phyloP scores from a whole-genome alignment of 2,329 filamentous ascomycete genomes.

The Aspergillus sp. region DNA sequence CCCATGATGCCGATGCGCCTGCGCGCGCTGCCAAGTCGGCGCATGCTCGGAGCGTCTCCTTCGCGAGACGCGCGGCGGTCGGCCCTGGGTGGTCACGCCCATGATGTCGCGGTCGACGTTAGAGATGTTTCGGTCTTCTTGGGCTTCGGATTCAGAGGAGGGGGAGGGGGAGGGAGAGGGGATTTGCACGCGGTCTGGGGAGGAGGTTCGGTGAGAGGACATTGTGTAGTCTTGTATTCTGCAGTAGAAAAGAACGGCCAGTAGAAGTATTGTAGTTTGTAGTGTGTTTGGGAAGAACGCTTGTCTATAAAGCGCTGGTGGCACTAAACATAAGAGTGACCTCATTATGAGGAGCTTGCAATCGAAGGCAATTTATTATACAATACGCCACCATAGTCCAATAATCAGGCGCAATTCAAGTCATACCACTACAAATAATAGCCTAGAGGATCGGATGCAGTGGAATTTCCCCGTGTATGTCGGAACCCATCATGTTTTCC shows the following conservation, averaged over 20 bases:
- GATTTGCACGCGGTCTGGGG: neutral
- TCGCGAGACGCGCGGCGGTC: slow-evolving; percentile 4
- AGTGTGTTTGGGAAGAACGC: neutral
- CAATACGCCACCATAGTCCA: neutral
- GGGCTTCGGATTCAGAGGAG: slow-evolving; percentile 1
- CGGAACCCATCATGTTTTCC: neutral
- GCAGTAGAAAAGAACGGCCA: neutral
- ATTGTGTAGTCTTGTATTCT: neutral
- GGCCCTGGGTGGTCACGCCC: slow-evolving; percentile 7
- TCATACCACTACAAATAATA: neutral
- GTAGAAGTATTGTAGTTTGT: neutral
- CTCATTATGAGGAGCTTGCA: slow-evolving; percentile 1
- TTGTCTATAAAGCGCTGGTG: neutral
- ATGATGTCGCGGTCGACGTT: slow-evolving; percentile 11
- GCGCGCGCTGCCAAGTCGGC: slow-evolving; percentile 1
- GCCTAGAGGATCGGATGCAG: neutral
- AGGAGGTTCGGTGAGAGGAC: neutral
- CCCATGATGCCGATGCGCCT: slow-evolving; percentile 1
- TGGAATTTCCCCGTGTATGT: neutral
- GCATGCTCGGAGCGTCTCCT: slow-evolving; percentile 4
- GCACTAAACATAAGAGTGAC: slow-evolving; percentile 1
- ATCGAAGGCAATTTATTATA: neutral
- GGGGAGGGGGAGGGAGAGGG: neutral
- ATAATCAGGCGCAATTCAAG: too few species aligned
- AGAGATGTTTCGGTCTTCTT: slow-evolving; percentile 5